Base-by-base conservation (phyloP, 495 filamentous ascomycete species). In the Corynascus novoguineensis region DNA sequence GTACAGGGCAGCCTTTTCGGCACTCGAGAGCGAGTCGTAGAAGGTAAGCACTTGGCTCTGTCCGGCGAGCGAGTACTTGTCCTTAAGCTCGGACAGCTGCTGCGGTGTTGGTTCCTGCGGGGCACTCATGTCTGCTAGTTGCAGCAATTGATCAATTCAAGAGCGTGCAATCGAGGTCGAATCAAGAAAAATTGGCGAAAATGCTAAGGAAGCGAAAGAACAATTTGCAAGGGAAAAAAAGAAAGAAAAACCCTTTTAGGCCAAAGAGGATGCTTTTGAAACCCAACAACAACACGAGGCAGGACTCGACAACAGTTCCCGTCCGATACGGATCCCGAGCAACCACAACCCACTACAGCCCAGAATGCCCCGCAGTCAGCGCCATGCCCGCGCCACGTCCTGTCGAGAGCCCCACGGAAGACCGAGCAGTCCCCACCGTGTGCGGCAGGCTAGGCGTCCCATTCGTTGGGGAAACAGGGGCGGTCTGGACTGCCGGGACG, bases 11-110 rank as follows among this genome's bases (percentile, higher is more conserved):
- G 83, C 83, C 73, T 96, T 90, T 60, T 96, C 91, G 40, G 76
- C 66, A 19, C 74, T 71, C 49, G 74, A 76, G 48, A 99, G 83
- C 54, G 85, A 78, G 60, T 97, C 89, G 75, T 83, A 92, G 73
- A 96, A 97, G 19, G 87, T 78, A 68, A 97, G 90, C 38, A 99
- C 89, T 41, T 99, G 93, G 35, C 84, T 88, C 75, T 99, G 93
- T 19, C 79, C 81, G 49, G 89, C 89, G 41, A 83, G 75, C 42
- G 80, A 78, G 73, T 95, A 99, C 65, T 88, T 88, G 54, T 85
- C 73, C 71, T 81, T 81, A 22, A 99, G 83, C 62, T 83, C 73
- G 47, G 90, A 77, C 60, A 95, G 73, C 66, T 95, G 82, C 60
- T 86, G 81, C 31, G 81, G 67, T 7, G 85, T 83, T 51, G 92